Evolutionary conservation across 2,329 filamentous ascomycete genomes (phyloP), one percentile per base, ranked within the genome.

Genomic region (Aspergillus flavus): DNA sequence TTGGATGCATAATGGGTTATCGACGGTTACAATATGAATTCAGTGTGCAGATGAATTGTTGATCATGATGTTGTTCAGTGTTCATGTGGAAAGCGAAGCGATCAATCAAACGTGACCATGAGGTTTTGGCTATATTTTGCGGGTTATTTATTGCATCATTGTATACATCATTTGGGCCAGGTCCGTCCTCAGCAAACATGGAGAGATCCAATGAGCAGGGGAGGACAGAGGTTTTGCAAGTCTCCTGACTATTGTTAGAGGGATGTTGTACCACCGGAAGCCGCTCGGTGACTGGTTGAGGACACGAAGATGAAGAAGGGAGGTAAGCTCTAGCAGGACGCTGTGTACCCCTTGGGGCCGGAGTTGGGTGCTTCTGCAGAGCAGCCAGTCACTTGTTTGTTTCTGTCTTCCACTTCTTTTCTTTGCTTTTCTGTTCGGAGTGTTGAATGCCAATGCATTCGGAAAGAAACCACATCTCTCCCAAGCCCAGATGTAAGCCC

Each of bases 341-440:
- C n/a, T 54, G 52, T 63, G 64, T 64, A 23, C 55, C 19, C 56
- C 55, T 21, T 32, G 23, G 39, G 36, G 41, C 41, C 34, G 32
- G 56, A 59, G 21, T 62, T 62, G 52, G 58, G 62, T 61, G 57
- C 41, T 10, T 36, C 28, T 39, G 34, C 52, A 55, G 52, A 26
- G 28, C 10, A 36, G 52, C 21, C 16, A 7, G 39, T 34, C 32
- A 21, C 10, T 34, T 36, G 34, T 34, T 53, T 32, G 19, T 53
- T 34, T 32, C 26, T 28, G 3, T 36, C 11, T 34, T 26, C 9
- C 10, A 12, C 10, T 34, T 53, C 19, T 53, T 53, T 11, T 34
- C 7, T 30, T 34, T 36, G 12, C 7, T 36, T 30, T 53, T 28
- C 26, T n/a, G 9, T 34, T 32, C 50, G 21, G 16, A 53, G 6